A percentile compares a stretch with the other conserved stretches of the same genome.
phyloP scores from a whole-genome alignment of 371 early-diverging fungal genomes.

The Mortierella sp. region DNA sequence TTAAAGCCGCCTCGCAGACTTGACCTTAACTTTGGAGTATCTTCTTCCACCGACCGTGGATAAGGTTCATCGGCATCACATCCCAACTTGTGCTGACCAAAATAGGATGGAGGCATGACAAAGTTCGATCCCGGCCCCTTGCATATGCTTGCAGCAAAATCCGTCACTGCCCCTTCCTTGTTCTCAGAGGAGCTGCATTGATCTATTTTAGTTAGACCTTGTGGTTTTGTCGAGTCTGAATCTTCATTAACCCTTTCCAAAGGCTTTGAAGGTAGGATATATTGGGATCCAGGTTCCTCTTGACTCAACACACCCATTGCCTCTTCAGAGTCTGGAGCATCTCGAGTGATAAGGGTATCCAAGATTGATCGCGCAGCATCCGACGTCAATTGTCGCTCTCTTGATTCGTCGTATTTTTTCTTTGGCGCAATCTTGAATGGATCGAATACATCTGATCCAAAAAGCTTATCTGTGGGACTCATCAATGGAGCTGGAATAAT shows the following conservation, averaged over 20 bases:
- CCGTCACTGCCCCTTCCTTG: neutral
- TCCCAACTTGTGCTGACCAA: slow-evolving; percentile 17
- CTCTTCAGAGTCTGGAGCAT: neutral
- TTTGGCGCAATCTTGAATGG: slow-evolving; percentile 15
- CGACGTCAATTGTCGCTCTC: neutral
- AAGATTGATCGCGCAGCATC: slow-evolving; percentile 14
- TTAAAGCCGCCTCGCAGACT: neutral
- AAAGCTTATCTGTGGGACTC: slow-evolving; percentile 32
- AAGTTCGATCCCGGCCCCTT: slow-evolving; percentile 16
- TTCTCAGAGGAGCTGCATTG: neutral
- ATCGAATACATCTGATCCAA: slow-evolving; percentile 25
- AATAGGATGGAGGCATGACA: slow-evolving; percentile 27
- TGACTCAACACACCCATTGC: neutral
- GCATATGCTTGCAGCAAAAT: slow-evolving; percentile 22
- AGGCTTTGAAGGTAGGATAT: neutral
- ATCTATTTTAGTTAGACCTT: neutral
- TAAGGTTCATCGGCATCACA: slow-evolving; percentile 11
- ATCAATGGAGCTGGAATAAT: slow-evolving; percentile 11
- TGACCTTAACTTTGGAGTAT: neutral
- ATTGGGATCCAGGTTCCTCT: neutral
- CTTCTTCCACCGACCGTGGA: slow-evolving; percentile 7
- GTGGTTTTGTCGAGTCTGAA: neutral
- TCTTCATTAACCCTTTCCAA: neutral
- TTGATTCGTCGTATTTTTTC: neutral
- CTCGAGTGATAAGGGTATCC: neutral